Base-by-base conservation (phyloP, 768 basidiomycete species). In the Panellus pusillus region DNA sequence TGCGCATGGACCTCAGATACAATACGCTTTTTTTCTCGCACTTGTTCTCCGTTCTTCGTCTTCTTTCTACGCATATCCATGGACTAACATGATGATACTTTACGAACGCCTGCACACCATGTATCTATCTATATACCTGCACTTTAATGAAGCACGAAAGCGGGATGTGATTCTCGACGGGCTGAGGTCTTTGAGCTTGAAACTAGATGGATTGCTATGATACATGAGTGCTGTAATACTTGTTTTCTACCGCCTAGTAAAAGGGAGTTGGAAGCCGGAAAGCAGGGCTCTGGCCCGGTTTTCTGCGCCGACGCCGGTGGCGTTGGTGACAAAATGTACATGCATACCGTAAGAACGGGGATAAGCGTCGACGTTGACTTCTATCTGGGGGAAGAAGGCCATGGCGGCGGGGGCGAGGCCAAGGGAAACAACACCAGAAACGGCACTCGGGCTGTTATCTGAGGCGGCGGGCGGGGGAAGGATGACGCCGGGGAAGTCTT, bases 351-450 rank as follows among this genome's bases (percentile, higher is more conserved):
- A 87, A 42, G 82, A 67, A 60, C 81, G 82, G 6, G 93, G 92
- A 67, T 98, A 99, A 27, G 89, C 72, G 65, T 98, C 95, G 39
- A 89, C 70, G 68, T 97, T 97, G 69, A 93, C 87, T 73, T 98
- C 96, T 52, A 98, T 89, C 72, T 96, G 91, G 1, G 96, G 96
- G 77, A 98, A 99, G 62, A 95, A 79, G 7, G 80, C 84, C 80
- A 99, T 87, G 0, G 95, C 93, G 4, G 76, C 71, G 1, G 92
- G 85, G 0, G 89, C 83, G 3, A 99, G 77, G 44, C 96, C 96
- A 62, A 98, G 87, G 3, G 86, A 83, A 46, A 98, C 90, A 17
- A 96, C 92, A 46, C 97, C 95, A 0, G 89, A 80, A 2, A 91
- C 89, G 1, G 86, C 83, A 50, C 82, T 85, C 1, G 91, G 86